Base-by-base conservation (phyloP, 179 eudicot species). In the Camellia oleifera region DNA sequence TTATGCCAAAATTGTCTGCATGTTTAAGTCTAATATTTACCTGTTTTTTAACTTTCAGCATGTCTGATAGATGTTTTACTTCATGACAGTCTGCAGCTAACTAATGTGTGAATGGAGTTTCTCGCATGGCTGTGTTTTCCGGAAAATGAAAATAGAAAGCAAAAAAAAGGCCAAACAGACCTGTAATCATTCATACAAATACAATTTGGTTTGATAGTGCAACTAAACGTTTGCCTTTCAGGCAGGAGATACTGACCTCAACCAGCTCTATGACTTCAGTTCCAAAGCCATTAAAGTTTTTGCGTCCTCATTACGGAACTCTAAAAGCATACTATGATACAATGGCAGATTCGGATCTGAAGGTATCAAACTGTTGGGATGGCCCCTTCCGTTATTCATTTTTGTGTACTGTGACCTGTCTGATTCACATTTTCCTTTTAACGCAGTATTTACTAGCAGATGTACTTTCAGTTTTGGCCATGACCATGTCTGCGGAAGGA, bases 231-330 rank as follows among this genome's bases (percentile, higher is more conserved):
- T 75, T 79, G 77, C 52, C 64, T 42, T 83, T 52, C 81, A 97
- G 99, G 89, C 95, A 92, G 82, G 99, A 97, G 85, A 94, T 97
- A 69, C 90, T 97, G 46, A 94, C 91, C 70, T 89, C 99, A 56
- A 97, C 97, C 76, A 94, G 98, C 84, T 97, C 99, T 65, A 94
- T 94, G 99, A 97, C 98, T 62, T 91, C 97, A 66, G 97, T 97
- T 45, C 97, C 99, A 58, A 97, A 94, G 91, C 98, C 99, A 70
- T 80, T 97, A 72, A 97, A 97, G 83, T 94, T 94, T 86, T 90
- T 97, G 75, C 98, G 97, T 64, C 97, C 99, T 67, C 98, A 97
- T 86, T 97, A 94, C 85, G 95, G 89, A 69, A 91, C 99, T 58
- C 83, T 97, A 12, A 92, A 97, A 80, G 85, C 91, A 56, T 88